phyloP scores from a whole-genome alignment of 2,329 filamentous ascomycete genomes.

The Epichloe gansuensis region DNA sequence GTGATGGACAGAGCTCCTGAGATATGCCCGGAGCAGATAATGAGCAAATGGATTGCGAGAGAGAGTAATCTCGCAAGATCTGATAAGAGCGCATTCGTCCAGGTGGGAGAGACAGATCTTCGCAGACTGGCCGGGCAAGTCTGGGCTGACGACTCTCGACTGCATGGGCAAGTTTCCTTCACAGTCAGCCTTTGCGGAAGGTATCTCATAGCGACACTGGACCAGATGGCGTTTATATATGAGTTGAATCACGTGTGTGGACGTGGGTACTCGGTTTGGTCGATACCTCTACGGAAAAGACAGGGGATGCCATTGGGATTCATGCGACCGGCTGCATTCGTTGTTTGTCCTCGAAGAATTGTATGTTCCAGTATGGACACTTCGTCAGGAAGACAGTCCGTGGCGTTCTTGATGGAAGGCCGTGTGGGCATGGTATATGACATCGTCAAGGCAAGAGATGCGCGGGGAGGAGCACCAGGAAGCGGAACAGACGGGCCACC shows the following conservation, averaged over 20 bases:
- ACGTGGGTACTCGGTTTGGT: slow-evolving; percentile 12
- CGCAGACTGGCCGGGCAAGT: slow-evolving; percentile 18
- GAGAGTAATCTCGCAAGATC: slow-evolving; percentile 22
- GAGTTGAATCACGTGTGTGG: slow-evolving; percentile 26
- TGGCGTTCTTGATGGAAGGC: slow-evolving; percentile 48
- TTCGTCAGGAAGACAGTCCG: slow-evolving; percentile 38
- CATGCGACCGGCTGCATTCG: slow-evolving; percentile 34
- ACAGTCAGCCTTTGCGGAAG: slow-evolving; percentile 45
- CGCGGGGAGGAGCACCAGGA: slow-evolving; percentile 5
- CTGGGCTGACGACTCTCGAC: slow-evolving; percentile 11
- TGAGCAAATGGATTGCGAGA: slow-evolving; percentile 30
- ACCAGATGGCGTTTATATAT: slow-evolving; percentile 45
- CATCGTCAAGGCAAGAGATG: slow-evolving; percentile 19
- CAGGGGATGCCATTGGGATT: slow-evolving; percentile 13
- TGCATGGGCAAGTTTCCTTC: slow-evolving; percentile 25
- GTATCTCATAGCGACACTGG: slow-evolving; percentile 43
- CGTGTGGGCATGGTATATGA: slow-evolving; percentile 51
- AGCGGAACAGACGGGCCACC: background rate
- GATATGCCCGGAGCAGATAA: slow-evolving; percentile 19
- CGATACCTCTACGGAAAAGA: slow-evolving; percentile 14
- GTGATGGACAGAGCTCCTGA: slow-evolving; percentile 7
- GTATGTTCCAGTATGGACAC: slow-evolving; percentile 52
- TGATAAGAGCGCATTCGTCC: slow-evolving; percentile 16
- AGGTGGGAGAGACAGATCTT: slow-evolving; percentile 25
- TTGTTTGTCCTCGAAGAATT: slow-evolving; percentile 44